Conservation (phyloP, 225 moss, liverwort and hornwort genomes). For the Lunularia cruciata region DNA sequence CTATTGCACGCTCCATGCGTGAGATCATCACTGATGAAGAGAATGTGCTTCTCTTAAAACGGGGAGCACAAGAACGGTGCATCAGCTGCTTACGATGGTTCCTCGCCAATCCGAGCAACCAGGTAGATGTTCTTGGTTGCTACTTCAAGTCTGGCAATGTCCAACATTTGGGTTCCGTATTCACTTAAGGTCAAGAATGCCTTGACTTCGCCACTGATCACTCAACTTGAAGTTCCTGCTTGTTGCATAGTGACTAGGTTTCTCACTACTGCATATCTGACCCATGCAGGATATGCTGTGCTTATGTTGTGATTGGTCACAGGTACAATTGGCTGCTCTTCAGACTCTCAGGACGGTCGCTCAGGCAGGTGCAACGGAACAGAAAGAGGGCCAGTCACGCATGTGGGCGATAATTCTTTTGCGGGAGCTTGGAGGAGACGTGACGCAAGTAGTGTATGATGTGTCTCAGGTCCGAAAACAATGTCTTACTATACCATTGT, state of each 20-base stretch:
- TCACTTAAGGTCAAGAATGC: too few species aligned
- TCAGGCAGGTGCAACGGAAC: conserved; percentile 62
- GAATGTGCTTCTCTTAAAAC: conserved; percentile 36
- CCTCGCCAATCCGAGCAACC: conserved; percentile 49
- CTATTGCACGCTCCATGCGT: conserved; percentile 61
- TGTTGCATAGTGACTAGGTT: too few species aligned
- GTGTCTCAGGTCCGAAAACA: conserved; percentile 70
- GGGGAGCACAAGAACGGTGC: conserved; percentile 64
- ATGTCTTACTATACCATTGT: too few species aligned
- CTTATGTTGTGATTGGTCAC: conserved; percentile 1
- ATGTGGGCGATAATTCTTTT: conserved; percentile 71
- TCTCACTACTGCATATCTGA: conserved; percentile 12
- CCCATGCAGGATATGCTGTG: too few species aligned
- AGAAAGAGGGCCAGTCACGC: conserved; percentile 54
- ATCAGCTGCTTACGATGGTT: conserved; percentile 68
- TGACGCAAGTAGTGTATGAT: conserved; percentile 61
- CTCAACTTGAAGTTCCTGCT: too few species aligned
- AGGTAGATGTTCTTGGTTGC: conserved; percentile 41
- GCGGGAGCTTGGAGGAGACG: conserved; percentile 72
- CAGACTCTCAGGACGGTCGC: conserved; percentile 71
- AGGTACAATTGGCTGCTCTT: conserved; percentile 77
- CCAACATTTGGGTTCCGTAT: too few species aligned
- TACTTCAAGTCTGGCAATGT: too few species aligned
- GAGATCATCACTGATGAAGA: conserved; percentile 37
- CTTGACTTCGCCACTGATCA: too few species aligned